A percentile compares a stretch with the other conserved stretches of the same genome.
These are phyloP conservation scores for Nymphaea thermarum DNA, from an alignment of 164 flowering plant genomes.

Conservation along the genomic window DNA sequence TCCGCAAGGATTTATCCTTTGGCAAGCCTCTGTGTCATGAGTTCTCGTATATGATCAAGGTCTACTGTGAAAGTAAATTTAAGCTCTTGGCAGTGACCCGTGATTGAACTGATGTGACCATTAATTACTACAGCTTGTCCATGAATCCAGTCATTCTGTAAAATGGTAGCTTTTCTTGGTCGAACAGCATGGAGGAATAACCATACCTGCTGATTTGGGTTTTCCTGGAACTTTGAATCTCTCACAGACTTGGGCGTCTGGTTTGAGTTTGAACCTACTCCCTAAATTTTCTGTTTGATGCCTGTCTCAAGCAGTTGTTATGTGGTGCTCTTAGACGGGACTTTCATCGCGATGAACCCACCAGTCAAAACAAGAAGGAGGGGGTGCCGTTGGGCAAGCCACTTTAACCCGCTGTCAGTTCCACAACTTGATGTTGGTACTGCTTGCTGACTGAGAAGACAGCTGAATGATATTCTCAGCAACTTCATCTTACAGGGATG, in stretches of 20 bases:
- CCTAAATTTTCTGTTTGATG: no score
- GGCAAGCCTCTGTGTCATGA: background rate
- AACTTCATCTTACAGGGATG: no score
- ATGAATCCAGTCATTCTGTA: background rate
- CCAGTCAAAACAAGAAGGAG: no score
- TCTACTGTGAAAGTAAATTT: background rate
- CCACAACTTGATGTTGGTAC: no score
- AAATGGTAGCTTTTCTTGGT: background rate
- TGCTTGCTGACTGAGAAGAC: no score
- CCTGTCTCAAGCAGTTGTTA: no score
- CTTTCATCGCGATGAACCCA: no score
- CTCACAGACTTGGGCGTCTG: background rate
- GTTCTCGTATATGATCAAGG: background rate
- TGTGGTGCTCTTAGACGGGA: no score
- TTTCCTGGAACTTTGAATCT: background rate
- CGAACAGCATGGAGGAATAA: background rate
- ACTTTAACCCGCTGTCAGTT: no score
- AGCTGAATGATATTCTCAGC: no score
- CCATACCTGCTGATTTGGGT: background rate
- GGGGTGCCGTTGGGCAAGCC: no score
- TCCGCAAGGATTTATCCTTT: background rate
- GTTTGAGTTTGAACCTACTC: background rate
- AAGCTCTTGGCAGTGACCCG: background rate
- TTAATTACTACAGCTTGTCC: background rate
- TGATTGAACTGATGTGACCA: background rate